Base-by-base conservation (phyloP, 2,329 filamentous ascomycete species). In the Cytospora piceae region DNA sequence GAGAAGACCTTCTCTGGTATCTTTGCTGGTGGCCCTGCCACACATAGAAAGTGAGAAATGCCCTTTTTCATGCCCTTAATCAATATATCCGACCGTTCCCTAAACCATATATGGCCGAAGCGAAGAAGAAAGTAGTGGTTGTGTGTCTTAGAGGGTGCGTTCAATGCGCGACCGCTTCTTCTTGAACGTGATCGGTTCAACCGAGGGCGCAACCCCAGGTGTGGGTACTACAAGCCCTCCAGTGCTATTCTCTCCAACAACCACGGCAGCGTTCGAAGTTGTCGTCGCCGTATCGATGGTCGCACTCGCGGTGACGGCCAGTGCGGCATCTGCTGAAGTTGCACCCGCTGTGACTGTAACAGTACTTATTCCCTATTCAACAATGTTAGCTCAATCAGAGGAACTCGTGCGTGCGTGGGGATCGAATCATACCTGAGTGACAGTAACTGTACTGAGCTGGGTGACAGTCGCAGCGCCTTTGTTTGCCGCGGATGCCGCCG, bases 131-230 rank as follows among this genome's bases (percentile, higher is more conserved):
- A 29, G 49, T 22, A 37, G 37, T 29, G 42, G 37, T 2, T 22
- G 4, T 15, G 14, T 6, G 17, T 17, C 32, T 46, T 52, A 63
- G 49, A 39, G 53, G 39, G n/a, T 63, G 42, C 61, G 61, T 51
- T 63, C 59, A 53, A 68, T 68, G 39, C 66, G 59, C 17, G 63
- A 68, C 24, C 66, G 59, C 54, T n/a, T 68, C 20, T 51, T 60
- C 46, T 39, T 66, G n/a, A 49, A 49, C 29, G 66, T 66, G n/a
- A 49, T n/a, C 34, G 66, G 66, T 51, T 62, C 17, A 5, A 68
- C 66, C 17, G 63, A 53, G n/a, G 66, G 66, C 4, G 65, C 65
- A 27, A 67, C 65, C 9, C 65, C 65, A 2, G 51, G 65, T 5
- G 60, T 65, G 2, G 37, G 59, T 15, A 61, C 27, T 1, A 63